Conservation (phyloP, 208 protist genomes). For the Trypanosoma vivax region DNA sequence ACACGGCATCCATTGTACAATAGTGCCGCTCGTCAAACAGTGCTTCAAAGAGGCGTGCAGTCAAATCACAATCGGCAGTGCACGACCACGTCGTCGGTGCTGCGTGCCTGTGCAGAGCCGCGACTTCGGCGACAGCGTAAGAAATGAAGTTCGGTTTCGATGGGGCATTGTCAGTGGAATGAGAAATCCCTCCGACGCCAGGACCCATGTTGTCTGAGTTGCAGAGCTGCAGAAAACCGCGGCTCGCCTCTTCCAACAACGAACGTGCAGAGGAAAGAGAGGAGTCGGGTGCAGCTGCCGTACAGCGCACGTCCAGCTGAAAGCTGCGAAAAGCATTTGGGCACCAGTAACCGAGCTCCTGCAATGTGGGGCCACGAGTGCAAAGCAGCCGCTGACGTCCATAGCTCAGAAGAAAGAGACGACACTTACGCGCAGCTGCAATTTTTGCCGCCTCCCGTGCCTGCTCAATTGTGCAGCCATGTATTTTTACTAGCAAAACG, state of each 20-base stretch:
- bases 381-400: conserved; percentile 10
- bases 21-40: conserved; percentile 15
- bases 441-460: neutral
- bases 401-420: conserved; percentile 15
- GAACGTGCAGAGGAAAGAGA: neutral
- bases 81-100: conserved; percentile 1
- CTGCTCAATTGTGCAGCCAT: conserved; percentile 9
- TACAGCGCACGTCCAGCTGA: conserved; percentile 11
- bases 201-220: neutral
- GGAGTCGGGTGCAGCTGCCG: neutral
- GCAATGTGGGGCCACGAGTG: conserved; percentile 6
- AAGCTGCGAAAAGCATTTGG: conserved; percentile 13
- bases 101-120: conserved; percentile 1
- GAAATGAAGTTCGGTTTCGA: neutral
- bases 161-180: neutral
- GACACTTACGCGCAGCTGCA: neutral
- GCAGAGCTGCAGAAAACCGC: neutral
- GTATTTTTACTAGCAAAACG: conserved; percentile 4
- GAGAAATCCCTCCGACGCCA: too few species aligned
- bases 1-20: conserved; percentile 12
- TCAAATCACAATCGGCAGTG: conserved; percentile 6
- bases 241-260: conserved; percentile 9
- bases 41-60: conserved; percentile 8
- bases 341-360: conserved; percentile 16
- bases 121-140: conserved; percentile 9